These are phyloP conservation scores for Podosphaera fusca DNA, from an alignment of 2,329 filamentous ascomycete species.

Conservation along the genomic window DNA sequence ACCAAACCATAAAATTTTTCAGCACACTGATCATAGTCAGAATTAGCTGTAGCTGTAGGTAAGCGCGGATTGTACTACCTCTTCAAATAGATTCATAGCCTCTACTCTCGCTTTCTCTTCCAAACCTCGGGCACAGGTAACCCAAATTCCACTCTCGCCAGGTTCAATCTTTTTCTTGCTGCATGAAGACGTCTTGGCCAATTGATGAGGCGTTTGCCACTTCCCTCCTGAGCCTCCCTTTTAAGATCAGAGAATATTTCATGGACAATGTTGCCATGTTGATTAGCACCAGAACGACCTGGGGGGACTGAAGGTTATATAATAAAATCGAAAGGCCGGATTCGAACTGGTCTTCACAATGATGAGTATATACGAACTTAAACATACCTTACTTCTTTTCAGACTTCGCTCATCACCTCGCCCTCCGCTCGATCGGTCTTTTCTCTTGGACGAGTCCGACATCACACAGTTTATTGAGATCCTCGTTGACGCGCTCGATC, in stretches of 20 bases:
- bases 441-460: too few relatives aligned
- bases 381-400: too few relatives aligned
- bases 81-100: constrained; percentile 39
- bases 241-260: not conserved
- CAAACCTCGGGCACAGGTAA: constrained; percentile 50
- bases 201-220: constrained; percentile 38
- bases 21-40: constrained; percentile 30
- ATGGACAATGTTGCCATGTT: too few relatives aligned
- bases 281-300: too few relatives aligned
- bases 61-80: constrained; percentile 23
- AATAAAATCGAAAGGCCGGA: too few relatives aligned
- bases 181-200: constrained; percentile 23
- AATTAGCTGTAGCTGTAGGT: not conserved
- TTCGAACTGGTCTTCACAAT: too few relatives aligned
- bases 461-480: too few relatives aligned
- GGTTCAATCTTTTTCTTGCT: constrained; percentile 31
- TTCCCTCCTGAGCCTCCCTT: constrained; percentile 27
- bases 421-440: too few relatives aligned
- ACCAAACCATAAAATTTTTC: constrained; percentile 31
- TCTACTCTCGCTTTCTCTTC: constrained; percentile 47
- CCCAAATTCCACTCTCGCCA: constrained; percentile 55
- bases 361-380: too few relatives aligned
- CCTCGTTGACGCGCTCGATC: too few relatives aligned
- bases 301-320: too few relatives aligned
- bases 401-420: too few relatives aligned